phyloP scores from a whole-genome alignment of 345 rosid species.

The Noccaea caerulescens region DNA sequence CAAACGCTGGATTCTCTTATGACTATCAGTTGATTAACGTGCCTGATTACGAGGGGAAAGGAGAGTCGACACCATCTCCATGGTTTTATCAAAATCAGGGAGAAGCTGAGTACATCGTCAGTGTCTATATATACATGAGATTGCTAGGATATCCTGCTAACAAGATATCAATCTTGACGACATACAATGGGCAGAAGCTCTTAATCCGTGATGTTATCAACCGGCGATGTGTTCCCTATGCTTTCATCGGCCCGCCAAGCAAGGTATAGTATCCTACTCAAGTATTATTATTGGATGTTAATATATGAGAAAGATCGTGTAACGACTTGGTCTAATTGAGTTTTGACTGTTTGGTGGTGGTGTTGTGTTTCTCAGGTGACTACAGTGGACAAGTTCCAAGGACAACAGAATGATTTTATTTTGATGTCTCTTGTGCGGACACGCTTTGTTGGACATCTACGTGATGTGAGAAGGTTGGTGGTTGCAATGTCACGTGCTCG shows the following conservation, averaged over 20 bases:
- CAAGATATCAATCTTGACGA: conserved; percentile 95
- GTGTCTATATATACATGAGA: conserved; percentile 97
- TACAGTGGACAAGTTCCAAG: conserved; percentile 99
- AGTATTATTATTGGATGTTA: conserved; percentile 4
- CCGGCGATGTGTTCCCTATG: conserved; percentile 81
- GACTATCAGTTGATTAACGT: conserved; percentile 93
- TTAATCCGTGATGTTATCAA: conserved; percentile 96
- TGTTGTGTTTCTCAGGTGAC: conserved; percentile 61
- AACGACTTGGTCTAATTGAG: conserved; percentile 17
- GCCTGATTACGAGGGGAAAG: conserved; percentile 87
- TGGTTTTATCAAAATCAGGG: conserved; percentile 99
- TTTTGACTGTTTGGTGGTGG: conserved; percentile 5
- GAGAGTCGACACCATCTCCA: conserved; percentile 95
- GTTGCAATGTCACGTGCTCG: conserved; percentile 99
- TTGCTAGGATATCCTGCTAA: conserved; percentile 92
- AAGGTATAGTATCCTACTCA: conserved; percentile 58
- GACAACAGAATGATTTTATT: conserved; percentile 94
- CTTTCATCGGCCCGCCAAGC: conserved; percentile 93
- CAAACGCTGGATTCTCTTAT: conserved; percentile 91
- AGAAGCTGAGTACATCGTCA: conserved; percentile 94
- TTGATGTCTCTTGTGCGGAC: conserved; percentile 94
- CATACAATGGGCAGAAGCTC: conserved; percentile 98
- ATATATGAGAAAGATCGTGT: not conserved
- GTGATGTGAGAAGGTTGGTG: conserved; percentile 93
- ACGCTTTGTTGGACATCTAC: conserved; percentile 97